Conservation (phyloP, 371 early-diverging fungal species). For the Neoconidiobolus thromboides region DNA sequence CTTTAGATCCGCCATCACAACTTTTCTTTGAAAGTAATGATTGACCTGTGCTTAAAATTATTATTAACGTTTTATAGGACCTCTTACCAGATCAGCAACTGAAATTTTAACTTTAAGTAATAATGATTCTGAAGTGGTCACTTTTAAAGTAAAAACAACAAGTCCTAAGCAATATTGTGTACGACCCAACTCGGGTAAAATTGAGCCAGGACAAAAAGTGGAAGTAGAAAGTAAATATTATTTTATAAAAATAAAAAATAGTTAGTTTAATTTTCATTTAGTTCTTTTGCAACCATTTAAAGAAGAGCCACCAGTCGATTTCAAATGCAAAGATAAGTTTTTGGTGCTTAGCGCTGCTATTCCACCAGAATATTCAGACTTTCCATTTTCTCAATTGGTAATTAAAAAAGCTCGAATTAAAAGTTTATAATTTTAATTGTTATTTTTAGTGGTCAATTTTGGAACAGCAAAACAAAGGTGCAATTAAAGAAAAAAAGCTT, state of each 20-base stretch:
- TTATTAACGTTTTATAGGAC: slow-evolving; percentile 26
- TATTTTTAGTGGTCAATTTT: slow-evolving; percentile 29
- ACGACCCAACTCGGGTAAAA: slow-evolving; percentile 80
- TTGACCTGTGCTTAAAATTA: not conserved
- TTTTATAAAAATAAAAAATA: not conserved
- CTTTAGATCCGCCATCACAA: slow-evolving; percentile 27
- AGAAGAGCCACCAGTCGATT: slow-evolving; percentile 58
- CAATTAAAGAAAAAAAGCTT: slow-evolving; percentile 39
- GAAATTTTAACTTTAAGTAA: slow-evolving; percentile 47
- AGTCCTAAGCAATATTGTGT: slow-evolving; percentile 95
- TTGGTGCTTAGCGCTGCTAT: slow-evolving; percentile 70
- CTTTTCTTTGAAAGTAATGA: slow-evolving; percentile 33
- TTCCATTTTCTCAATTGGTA: slow-evolving; percentile 24
- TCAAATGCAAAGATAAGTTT: slow-evolving; percentile 87
- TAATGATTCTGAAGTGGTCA: slow-evolving; percentile 37
- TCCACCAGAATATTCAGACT: slow-evolving; percentile 21
- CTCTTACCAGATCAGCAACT: slow-evolving; percentile 45
- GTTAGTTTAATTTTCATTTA: slow-evolving; percentile 11
- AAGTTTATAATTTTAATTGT: not conserved
- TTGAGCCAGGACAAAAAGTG: slow-evolving; percentile 47
- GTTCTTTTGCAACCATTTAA: slow-evolving; percentile 78
- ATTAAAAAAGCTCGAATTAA: not conserved
- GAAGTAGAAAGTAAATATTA: slow-evolving; percentile 49
- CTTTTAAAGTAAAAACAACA: slow-evolving; percentile 96
- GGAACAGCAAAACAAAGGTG: slow-evolving; percentile 23